A percentile compares a stretch with the other conserved stretches of the same genome.
Conservation (phyloP, 352 stramenopile genomes). For the Aphanomyces astaci region DNA sequence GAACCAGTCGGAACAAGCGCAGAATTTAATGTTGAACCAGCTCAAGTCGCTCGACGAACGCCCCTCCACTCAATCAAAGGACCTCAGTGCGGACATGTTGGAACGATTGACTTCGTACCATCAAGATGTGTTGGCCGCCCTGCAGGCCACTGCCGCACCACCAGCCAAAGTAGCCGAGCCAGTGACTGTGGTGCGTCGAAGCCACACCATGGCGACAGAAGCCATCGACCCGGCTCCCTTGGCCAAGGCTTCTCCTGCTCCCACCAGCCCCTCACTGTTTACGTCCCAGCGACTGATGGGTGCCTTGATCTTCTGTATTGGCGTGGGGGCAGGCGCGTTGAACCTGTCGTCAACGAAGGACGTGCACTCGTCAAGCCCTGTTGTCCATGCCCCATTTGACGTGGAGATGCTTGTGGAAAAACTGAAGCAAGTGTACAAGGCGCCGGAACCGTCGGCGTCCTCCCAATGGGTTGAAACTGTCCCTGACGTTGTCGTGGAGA, state of each 20-base stretch:
- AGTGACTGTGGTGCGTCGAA: background rate
- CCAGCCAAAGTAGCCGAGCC: background rate
- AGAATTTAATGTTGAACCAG: slow-evolving; percentile 14
- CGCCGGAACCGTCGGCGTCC: background rate
- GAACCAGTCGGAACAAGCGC: slow-evolving; percentile 7
- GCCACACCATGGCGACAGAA: background rate
- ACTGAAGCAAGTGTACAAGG: background rate
- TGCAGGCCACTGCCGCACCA: background rate
- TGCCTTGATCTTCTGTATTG: background rate
- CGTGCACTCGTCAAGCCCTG: background rate
- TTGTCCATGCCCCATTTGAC: background rate
- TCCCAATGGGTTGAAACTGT: background rate
- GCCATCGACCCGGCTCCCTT: background rate
- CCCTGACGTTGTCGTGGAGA: background rate
- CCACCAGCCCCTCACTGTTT: background rate
- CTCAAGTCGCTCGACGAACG: background rate
- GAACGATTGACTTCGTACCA: background rate
- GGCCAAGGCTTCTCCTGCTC: background rate
- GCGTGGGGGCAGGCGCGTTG: background rate
- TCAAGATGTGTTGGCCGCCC: background rate
- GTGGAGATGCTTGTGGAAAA: slow-evolving; percentile 1
- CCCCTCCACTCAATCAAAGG: background rate
- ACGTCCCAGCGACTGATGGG: background rate
- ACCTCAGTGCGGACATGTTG: background rate
- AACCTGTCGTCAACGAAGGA: background rate